Evolutionary conservation across 2,329 filamentous ascomycete species (phyloP).

Genomic region (Monilinia laxa): DNA sequence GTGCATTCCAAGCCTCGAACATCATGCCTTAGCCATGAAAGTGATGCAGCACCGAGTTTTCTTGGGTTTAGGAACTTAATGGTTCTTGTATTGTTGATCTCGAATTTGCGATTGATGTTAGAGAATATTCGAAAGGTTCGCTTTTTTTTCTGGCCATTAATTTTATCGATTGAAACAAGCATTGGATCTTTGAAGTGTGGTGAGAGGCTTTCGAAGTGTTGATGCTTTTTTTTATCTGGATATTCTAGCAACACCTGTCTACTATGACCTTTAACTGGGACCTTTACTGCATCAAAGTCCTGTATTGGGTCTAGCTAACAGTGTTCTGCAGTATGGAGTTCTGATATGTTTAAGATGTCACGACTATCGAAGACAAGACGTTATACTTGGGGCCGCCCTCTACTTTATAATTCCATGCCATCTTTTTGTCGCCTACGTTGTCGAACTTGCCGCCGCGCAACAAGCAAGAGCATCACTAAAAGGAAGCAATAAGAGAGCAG

Average conservation of each 20-base stretch:
- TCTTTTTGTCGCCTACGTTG: constrained; percentile 83
- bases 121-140: constrained; percentile 60
- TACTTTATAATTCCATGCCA: constrained; percentile 89
- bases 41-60: constrained; percentile 73
- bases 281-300: background rate
- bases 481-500: constrained; percentile 47
- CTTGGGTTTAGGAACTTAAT: constrained; percentile 94
- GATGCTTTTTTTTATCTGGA: background rate
- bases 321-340: constrained; percentile 69
- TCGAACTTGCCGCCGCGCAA: constrained; percentile 79
- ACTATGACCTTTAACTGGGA: background rate
- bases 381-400: constrained; percentile 72
- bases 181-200: background rate
- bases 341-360: constrained; percentile 89
- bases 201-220: background rate
- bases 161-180: background rate
- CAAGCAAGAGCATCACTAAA: constrained; percentile 70
- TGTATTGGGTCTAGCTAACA: constrained; percentile 24
- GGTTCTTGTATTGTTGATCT: constrained; percentile 88
- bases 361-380: constrained; percentile 77
- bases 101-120: constrained; percentile 90
- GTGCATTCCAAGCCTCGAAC: constrained; percentile 71
- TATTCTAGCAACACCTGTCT: background rate
- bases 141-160: background rate
- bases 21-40: constrained; percentile 85